Conservation (phyloP, 306 rosid genomes). For the Vicia sativa region DNA sequence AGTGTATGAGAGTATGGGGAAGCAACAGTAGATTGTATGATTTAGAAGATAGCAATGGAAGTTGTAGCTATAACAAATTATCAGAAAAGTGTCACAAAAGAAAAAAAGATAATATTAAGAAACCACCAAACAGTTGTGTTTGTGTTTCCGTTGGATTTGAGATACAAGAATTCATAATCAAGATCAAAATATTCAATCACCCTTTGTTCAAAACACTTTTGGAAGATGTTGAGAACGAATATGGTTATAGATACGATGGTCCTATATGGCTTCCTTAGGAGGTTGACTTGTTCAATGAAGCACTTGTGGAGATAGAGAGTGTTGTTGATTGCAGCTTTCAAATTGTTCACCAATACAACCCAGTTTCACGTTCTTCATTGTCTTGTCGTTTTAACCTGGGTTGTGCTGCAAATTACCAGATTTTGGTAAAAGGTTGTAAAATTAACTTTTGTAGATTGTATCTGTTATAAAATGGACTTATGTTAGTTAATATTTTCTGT, state of each 20-base stretch:
- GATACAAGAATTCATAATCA: constrained; percentile 54
- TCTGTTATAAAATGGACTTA: too few species aligned
- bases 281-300: constrained; percentile 52
- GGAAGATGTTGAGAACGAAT: constrained; percentile 67
- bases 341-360: neutral
- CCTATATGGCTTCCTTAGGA: constrained; percentile 75
- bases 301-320: constrained; percentile 27
- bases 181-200: constrained; percentile 55
- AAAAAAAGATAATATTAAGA: neutral
- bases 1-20: neutral
- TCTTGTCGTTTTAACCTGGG: neutral
- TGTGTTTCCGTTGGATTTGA: constrained; percentile 64
- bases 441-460: too few species aligned
- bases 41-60: neutral
- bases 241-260: constrained; percentile 59
- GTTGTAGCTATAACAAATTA: constrained; percentile 6
- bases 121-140: constrained; percentile 52
- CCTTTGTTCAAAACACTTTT: constrained; percentile 60
- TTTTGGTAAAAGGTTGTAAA: too few species aligned
- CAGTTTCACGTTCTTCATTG: neutral
- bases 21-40: constrained; percentile 15
- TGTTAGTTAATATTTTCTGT: too few species aligned
- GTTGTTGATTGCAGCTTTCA: neutral
- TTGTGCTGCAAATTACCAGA: neutral
- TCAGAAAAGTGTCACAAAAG: neutral